phyloP scores from a whole-genome alignment of 371 early-diverging fungal species.

The Circinella umbellata region DNA sequence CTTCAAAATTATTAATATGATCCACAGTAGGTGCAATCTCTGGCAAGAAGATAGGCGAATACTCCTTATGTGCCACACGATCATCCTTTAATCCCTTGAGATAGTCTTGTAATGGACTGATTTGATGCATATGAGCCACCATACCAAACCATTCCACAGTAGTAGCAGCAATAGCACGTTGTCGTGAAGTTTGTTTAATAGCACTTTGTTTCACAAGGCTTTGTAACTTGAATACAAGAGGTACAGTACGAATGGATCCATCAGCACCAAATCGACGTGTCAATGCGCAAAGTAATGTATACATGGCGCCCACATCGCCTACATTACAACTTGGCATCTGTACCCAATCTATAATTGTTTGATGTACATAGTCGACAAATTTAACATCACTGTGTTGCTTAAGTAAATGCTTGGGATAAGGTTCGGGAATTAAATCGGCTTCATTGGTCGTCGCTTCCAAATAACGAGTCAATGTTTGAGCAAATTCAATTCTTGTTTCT shows the following conservation, averaged over 20 bases:
- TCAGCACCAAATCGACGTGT: constrained; percentile 62
- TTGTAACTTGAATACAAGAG: constrained; percentile 69
- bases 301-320: constrained; percentile 62
- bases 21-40: constrained; percentile 17
- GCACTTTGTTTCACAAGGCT: constrained; percentile 37
- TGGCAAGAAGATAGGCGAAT: constrained; percentile 35
- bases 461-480: constrained; percentile 33
- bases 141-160: constrained; percentile 59
- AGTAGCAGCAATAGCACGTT: constrained; percentile 63
- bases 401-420: constrained; percentile 31
- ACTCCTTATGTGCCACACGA: constrained; percentile 38
- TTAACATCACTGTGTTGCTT: constrained; percentile 48
- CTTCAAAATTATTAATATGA: constrained; percentile 27
- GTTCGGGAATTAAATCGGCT: constrained; percentile 34
- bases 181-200: constrained; percentile 45
- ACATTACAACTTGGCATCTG: constrained; percentile 53
- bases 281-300: constrained; percentile 54
- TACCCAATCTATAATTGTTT: constrained; percentile 63
- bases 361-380: constrained; percentile 59
- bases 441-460: constrained; percentile 39
- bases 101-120: constrained; percentile 35
- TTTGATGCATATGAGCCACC: constrained; percentile 44
- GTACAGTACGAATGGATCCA: constrained; percentile 64
- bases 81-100: constrained; percentile 35
- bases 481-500: constrained; percentile 46